These are phyloP conservation scores for Cenchrus americanus DNA, from an alignment of 176 grass and related monocot genomes.

Conservation along the genomic window DNA sequence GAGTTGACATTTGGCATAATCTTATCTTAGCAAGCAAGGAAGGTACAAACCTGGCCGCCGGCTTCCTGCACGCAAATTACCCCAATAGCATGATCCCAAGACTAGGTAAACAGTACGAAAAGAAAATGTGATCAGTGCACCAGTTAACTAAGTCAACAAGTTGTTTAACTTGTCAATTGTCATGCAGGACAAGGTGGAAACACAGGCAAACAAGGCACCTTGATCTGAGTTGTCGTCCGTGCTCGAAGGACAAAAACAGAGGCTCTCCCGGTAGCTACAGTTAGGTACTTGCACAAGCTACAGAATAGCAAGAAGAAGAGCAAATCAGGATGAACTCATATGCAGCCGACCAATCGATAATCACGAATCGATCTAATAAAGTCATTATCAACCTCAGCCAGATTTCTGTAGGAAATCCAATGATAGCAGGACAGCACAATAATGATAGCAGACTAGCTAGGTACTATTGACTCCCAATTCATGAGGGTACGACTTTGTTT, in stretches of 20 bases:
- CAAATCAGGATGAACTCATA: slow-evolving; percentile 21
- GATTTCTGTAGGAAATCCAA: slow-evolving; percentile 19
- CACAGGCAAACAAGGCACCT: slow-evolving; percentile 61
- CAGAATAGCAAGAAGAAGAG: slow-evolving; percentile 41
- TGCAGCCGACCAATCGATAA: neutral
- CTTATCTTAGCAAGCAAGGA: slow-evolving; percentile 3
- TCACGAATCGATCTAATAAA: slow-evolving; percentile 16
- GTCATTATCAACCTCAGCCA: slow-evolving; percentile 17
- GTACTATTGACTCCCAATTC: no score
- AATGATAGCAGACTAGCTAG: no score
- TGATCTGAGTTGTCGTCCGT: slow-evolving; percentile 72
- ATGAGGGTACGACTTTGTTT: no score
- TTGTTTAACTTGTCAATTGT: slow-evolving; percentile 28
- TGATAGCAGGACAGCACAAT: slow-evolving; percentile 1
- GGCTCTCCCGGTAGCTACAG: slow-evolving; percentile 84
- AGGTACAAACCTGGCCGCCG: slow-evolving; percentile 65
- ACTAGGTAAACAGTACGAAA: slow-evolving; percentile 45
- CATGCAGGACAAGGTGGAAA: slow-evolving; percentile 20
- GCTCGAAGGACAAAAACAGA: slow-evolving; percentile 73
- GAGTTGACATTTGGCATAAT: slow-evolving; percentile 1
- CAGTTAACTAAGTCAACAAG: slow-evolving; percentile 9
- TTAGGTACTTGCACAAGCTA: slow-evolving; percentile 95
- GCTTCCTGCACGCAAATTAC: slow-evolving; percentile 89
- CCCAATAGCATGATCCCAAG: slow-evolving; percentile 93
- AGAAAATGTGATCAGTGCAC: slow-evolving; percentile 28